These are phyloP conservation scores for Aurifilum marmelostoma DNA, from an alignment of 2,329 filamentous ascomycete species.

Conservation along the genomic window DNA sequence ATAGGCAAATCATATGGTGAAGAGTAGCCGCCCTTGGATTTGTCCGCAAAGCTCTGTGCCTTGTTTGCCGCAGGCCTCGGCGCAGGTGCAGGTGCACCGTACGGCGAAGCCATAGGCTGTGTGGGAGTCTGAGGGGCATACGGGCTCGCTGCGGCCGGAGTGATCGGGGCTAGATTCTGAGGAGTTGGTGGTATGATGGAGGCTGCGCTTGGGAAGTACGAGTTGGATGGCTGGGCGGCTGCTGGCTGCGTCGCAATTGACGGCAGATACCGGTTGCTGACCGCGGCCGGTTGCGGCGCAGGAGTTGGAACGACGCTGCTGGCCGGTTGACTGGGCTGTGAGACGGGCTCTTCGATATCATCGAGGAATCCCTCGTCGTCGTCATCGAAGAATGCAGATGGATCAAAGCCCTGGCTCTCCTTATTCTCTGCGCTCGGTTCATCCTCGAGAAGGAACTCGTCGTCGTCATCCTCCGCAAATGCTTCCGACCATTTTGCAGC, in stretches of 20 bases:
- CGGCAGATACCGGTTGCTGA: conserved; percentile 42
- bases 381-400: conserved; percentile 72
- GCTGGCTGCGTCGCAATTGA: conserved; percentile 35
- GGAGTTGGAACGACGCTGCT: conserved; percentile 32
- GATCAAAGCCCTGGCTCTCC: conserved; percentile 57
- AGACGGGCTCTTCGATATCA: conserved; percentile 54
- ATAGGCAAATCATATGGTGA: conserved; percentile 96
- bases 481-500: conserved; percentile 84
- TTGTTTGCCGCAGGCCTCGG: conserved; percentile 54
- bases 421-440: conserved; percentile 47
- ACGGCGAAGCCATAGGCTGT: conserved; percentile 38
- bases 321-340: conserved; percentile 34
- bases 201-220: conserved; percentile 33
- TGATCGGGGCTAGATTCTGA: conserved; percentile 25
- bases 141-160: conserved; percentile 25
- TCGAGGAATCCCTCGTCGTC: conserved; percentile 87
- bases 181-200: conserved; percentile 28
- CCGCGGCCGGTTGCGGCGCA: conserved; percentile 32
- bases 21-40: conserved; percentile 86
- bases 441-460: conserved; percentile 60
- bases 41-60: conserved; percentile 85
- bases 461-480: conserved; percentile 73
- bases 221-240: conserved; percentile 32
- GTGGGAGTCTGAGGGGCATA: conserved; percentile 33
- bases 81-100: conserved; percentile 41